Base-by-base conservation (phyloP, 139 green algal species). In the Chlorella sp. region DNA sequence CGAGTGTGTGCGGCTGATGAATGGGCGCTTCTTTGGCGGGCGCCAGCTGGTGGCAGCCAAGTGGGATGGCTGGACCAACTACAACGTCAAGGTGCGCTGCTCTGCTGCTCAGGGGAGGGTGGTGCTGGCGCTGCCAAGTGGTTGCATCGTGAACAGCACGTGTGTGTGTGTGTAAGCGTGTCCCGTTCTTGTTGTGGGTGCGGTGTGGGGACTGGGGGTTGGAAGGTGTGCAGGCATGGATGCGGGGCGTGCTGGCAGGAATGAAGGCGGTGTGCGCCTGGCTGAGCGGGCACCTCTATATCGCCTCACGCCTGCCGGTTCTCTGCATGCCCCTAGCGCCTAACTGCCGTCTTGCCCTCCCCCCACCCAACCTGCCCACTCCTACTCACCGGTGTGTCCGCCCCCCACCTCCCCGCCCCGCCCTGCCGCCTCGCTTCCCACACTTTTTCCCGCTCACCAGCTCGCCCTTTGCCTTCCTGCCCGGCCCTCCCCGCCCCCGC, bases 21-120 rank as follows among this genome's bases (percentile, higher is more conserved):
- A 99, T 39, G 96, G 95, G 0, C 91, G 97, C 21, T 99, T 96
- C 87, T 99, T 99, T 92, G 97, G 91, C 2, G 97, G 97, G 9
- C 91, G 93, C 19, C 92, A 96, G 87, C 75, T 99, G 24, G 88
- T 69, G 66, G 97, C 97, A 0, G 61, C 83, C 61, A 94, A 97
- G 91, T 99, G 96, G 93, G 97, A 99, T 79, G 97, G 97, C 39
- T 81, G 96, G 53, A 96, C 95, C 40, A 98, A 97, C 48, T 99
- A 96, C 89, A 92, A 97, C 80, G 87, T 96, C 77, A 91, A 90
- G 81, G 88, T 85, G 83, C 21, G 61, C 22, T 76, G 26, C 32
- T n/a, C 76, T 68, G 42, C 53, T 57, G 87, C 18, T 18, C 79
- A 53, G 48, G 30, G 3, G 64, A 26, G 34, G 73, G 73, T 24